A percentile compares a stretch with the other conserved stretches of the same genome.
phyloP scores from a whole-genome alignment of 2,329 filamentous ascomycete species.

The Fusarium pseudonygamai region DNA sequence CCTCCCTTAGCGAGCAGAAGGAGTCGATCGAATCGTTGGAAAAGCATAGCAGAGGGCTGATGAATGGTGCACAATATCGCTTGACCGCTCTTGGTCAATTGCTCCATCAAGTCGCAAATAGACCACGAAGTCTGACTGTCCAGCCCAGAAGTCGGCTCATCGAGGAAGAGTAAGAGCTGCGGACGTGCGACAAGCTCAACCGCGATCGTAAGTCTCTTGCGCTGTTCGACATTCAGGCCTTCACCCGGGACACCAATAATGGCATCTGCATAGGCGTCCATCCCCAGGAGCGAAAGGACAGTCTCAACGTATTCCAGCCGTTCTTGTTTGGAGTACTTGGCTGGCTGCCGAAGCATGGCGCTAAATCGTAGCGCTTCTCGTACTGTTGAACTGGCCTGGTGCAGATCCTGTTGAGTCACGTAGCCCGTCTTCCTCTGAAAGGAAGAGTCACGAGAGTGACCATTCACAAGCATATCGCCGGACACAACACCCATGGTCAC shows the following conservation, averaged over 20 bases:
- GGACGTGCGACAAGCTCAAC: conserved; percentile 64
- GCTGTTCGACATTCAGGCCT: conserved; percentile 66
- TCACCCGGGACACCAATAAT: conserved; percentile 68
- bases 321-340: conserved; percentile 70
- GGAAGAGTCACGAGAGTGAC: conserved; percentile 72
- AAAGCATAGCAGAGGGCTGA: conserved; percentile 51
- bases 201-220: conserved; percentile 67
- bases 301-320: conserved; percentile 86
- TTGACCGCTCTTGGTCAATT: conserved; percentile 61
- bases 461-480: conserved; percentile 76
- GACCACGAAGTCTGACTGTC: conserved; percentile 69
- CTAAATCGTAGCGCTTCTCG: conserved; percentile 85
- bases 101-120: conserved; percentile 66
- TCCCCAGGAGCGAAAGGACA: conserved; percentile 69
- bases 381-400: conserved; percentile 80
- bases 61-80: conserved; percentile 50
- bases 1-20: conserved; percentile 1
- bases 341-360: conserved; percentile 81
- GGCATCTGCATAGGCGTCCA: conserved; percentile 70
- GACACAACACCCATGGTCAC: conserved; percentile 87
- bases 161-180: conserved; percentile 65
- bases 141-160: conserved; percentile 67
- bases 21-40: conserved; percentile 48
- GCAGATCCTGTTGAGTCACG: conserved; percentile 89
- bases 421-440: conserved; percentile 91